phyloP scores from a whole-genome alignment of 2,329 filamentous ascomycete genomes.

The Mariannaea sp. region DNA sequence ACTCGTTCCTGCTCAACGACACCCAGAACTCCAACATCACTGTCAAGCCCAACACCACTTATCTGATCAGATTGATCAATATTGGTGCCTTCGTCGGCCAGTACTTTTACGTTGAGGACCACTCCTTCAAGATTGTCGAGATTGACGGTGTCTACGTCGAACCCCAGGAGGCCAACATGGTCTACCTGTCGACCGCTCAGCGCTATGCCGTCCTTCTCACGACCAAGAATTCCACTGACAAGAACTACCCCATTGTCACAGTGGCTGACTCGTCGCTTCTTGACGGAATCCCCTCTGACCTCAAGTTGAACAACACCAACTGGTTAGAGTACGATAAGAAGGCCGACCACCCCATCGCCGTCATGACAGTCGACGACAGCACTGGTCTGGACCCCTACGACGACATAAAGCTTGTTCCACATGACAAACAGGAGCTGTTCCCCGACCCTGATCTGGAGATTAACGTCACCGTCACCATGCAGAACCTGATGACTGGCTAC shows the following conservation, averaged over 20 bases:
- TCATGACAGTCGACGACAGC: constrained; percentile 57
- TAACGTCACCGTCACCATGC: constrained; percentile 59
- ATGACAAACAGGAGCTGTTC: constrained; percentile 66
- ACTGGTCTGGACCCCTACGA: constrained; percentile 68
- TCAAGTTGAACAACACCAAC: constrained; percentile 71
- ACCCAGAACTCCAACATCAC: constrained; percentile 62
- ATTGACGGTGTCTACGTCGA: constrained; percentile 74
- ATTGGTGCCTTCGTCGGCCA: constrained; percentile 73
- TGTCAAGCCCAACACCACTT: constrained; percentile 71
- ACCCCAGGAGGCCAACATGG: constrained; percentile 60
- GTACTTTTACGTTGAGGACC: constrained; percentile 69
- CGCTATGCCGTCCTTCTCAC: constrained; percentile 68
- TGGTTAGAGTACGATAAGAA: constrained; percentile 63
- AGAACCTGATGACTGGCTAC: constrained; percentile 64
- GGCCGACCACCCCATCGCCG: constrained; percentile 49
- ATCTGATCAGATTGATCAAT: constrained; percentile 73
- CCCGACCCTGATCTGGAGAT: constrained; percentile 69
- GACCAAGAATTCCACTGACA: constrained; percentile 63
- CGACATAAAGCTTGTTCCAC: constrained; percentile 72
- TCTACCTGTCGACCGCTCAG: constrained; percentile 72
- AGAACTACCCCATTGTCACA: constrained; percentile 66
- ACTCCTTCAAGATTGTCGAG: constrained; percentile 71
- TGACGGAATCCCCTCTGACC: constrained; percentile 65
- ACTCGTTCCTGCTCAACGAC: constrained; percentile 74
- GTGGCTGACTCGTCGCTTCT: constrained; percentile 60